A percentile compares a stretch with the other conserved stretches of the same genome.
Conservation (phyloP, 345 rosid species). For the Syzygium oleosum region DNA sequence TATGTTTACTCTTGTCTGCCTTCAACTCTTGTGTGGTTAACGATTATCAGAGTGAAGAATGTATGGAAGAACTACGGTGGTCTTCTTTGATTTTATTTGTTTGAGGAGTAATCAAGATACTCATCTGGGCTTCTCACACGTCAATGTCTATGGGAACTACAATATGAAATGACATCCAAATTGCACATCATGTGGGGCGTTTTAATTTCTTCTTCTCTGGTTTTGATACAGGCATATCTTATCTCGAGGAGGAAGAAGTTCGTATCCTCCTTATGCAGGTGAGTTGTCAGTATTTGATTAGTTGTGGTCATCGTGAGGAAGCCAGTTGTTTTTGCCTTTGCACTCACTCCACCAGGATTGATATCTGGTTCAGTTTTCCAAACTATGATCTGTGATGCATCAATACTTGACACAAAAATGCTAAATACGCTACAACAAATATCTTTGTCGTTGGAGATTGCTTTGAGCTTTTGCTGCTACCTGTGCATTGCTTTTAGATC, state of each 20-base stretch:
- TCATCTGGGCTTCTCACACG: not conserved
- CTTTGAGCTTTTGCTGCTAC: not conserved
- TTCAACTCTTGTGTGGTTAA: constrained; percentile 23
- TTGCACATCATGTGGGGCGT: not conserved
- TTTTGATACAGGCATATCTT: constrained; percentile 54
- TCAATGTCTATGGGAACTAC: not conserved
- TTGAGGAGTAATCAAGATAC: not conserved
- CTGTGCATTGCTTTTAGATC: not conserved
- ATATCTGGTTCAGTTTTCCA: not conserved
- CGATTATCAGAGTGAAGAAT: constrained; percentile 1
- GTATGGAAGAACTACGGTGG: not conserved
- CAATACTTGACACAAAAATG: not conserved
- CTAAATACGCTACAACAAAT: not conserved
- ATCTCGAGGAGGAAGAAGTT: constrained; percentile 91
- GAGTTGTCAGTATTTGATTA: constrained; percentile 5
- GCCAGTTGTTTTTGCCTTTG: not conserved
- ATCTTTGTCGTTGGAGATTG: not conserved
- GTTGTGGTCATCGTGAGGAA: not conserved
- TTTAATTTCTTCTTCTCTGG: not conserved
- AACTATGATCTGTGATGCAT: not conserved
- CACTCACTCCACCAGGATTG: not conserved
- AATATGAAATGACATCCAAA: not conserved
- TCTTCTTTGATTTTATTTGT: not conserved
- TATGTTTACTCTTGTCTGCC: not conserved
- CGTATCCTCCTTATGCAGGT: constrained; percentile 89